phyloP scores from a whole-genome alignment of 2,329 filamentous ascomycete genomes.

The Graphilbum sp. region DNA sequence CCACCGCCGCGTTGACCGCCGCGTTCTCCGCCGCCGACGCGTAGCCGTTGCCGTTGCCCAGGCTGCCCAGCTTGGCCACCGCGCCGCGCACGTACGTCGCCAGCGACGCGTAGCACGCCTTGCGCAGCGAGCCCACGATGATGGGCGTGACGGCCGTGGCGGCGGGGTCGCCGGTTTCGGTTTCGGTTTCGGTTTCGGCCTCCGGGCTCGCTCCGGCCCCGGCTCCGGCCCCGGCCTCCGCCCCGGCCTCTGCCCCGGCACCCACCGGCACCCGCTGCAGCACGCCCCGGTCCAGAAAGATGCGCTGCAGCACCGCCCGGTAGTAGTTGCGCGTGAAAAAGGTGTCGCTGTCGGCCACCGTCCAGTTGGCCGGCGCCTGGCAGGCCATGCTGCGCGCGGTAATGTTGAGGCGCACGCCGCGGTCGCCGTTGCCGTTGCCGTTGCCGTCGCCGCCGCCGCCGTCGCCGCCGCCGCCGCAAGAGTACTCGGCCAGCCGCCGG shows the following conservation, averaged over 20 bases:
- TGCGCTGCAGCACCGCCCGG: constrained; percentile 73
- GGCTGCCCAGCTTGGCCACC: constrained; percentile 46
- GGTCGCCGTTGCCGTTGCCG: constrained; percentile 26
- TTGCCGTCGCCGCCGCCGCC: constrained; percentile 44
- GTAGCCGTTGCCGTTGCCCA: constrained; percentile 14
- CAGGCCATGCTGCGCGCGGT: constrained; percentile 97
- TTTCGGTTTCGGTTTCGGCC: constrained; percentile 7
- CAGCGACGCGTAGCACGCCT: constrained; percentile 63
- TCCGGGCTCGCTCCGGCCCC: constrained; percentile 14
- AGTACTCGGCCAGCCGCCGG: constrained; percentile 43
- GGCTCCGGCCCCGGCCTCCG: constrained; percentile 1
- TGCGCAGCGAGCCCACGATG: constrained; percentile 72
- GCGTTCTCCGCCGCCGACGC: constrained; percentile 11
- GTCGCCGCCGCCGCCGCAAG: not conserved
- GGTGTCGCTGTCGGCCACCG: constrained; percentile 55
- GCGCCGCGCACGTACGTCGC: constrained; percentile 66
- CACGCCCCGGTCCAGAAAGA: constrained; percentile 77
- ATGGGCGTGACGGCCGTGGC: constrained; percentile 56
- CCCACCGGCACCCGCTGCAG: constrained; percentile 45
- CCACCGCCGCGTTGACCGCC: constrained; percentile 30
- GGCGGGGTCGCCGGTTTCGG: constrained; percentile 22
- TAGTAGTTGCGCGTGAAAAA: constrained; percentile 94
- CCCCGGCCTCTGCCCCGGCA: constrained; percentile 17
- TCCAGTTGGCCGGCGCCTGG: constrained; percentile 91
- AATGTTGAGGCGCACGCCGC: constrained; percentile 75